These are phyloP conservation scores for Waitea zeae DNA, from an alignment of 1,284 basidiomycete genomes.

Conservation along the genomic window DNA sequence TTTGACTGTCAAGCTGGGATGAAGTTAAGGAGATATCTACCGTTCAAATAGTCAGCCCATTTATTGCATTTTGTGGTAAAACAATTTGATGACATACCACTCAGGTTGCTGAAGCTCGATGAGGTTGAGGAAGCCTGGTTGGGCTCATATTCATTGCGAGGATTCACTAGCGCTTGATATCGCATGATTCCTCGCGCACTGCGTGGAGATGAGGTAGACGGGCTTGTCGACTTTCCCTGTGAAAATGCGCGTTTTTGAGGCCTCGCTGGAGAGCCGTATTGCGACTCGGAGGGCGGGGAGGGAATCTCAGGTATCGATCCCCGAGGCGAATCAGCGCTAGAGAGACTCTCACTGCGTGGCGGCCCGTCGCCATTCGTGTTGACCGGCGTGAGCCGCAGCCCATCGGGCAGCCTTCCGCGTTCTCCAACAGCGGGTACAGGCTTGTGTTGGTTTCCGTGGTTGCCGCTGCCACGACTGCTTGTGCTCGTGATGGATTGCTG, in stretches of 20 bases:
- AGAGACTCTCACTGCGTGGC: conserved; percentile 43
- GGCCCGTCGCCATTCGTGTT: conserved; percentile 5
- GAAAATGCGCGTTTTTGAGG: conserved; percentile 24
- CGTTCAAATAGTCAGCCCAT: too few species aligned
- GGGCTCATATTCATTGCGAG: conserved; percentile 37
- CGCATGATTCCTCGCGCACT: conserved; percentile 29
- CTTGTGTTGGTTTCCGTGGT: conserved; percentile 8
- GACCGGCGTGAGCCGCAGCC: conserved; percentile 6
- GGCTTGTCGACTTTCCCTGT: conserved; percentile 37
- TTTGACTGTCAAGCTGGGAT: conserved; percentile 58
- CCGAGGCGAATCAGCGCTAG: conserved; percentile 50
- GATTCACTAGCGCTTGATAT: conserved; percentile 2
- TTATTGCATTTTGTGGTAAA: background rate
- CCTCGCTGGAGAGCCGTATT: conserved; percentile 17
- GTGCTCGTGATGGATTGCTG: conserved; percentile 20
- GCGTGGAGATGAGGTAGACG: conserved; percentile 34
- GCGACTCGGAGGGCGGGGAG: conserved; percentile 38
- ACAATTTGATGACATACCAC: conserved; percentile 29
- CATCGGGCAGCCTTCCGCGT: too few species aligned
- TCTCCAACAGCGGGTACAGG: background rate
- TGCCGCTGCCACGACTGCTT: conserved; percentile 26
- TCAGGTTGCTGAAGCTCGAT: conserved; percentile 71
- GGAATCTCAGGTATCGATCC: conserved; percentile 66
- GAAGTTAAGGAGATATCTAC: conserved; percentile 53
- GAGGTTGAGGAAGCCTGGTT: conserved; percentile 49